phyloP scores from a whole-genome alignment of 2,329 filamentous ascomycete genomes.

The Alternaria tenuissima region DNA sequence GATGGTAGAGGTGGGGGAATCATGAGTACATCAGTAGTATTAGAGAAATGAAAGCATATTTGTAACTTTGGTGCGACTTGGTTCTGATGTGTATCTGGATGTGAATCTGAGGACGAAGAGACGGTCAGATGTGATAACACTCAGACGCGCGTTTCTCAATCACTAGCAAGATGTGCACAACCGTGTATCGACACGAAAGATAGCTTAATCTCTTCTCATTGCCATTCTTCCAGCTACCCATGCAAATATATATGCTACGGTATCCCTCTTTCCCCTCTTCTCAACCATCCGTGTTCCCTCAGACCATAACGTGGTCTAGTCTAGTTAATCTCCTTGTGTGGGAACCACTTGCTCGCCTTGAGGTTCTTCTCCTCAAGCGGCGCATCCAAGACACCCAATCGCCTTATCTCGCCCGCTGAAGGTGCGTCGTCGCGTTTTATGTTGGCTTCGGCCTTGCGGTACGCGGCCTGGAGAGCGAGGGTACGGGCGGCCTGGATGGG shows the following conservation, averaged over 20 bases:
- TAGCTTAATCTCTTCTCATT: too few species aligned
- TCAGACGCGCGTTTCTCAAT: too few species aligned
- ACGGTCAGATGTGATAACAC: too few species aligned
- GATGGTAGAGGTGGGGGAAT: background rate
- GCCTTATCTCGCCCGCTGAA: slow-evolving; percentile 85
- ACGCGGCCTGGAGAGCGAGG: slow-evolving; percentile 80
- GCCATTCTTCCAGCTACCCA: too few species aligned
- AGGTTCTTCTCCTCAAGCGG: slow-evolving; percentile 77
- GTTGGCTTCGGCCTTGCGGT: slow-evolving; percentile 77
- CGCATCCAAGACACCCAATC: slow-evolving; percentile 77
- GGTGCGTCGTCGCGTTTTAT: slow-evolving; percentile 81
- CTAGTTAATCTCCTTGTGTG: slow-evolving; percentile 53
- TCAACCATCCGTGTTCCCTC: background rate
- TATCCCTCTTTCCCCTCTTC: background rate
- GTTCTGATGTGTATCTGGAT: background rate
- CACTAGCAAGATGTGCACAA: accelerated
- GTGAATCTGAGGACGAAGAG: too few species aligned
- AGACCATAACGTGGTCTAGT: background rate
- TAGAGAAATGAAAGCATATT: background rate
- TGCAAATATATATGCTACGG: too few species aligned
- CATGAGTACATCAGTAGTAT: background rate
- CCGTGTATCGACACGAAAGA: too few species aligned
- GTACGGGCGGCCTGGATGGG: slow-evolving; percentile 75
- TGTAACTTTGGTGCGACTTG: background rate
- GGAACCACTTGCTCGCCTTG: slow-evolving; percentile 55